Evolutionary conservation across 257 asterid species (phyloP).

Genomic region (Forsythia viridissima): DNA sequence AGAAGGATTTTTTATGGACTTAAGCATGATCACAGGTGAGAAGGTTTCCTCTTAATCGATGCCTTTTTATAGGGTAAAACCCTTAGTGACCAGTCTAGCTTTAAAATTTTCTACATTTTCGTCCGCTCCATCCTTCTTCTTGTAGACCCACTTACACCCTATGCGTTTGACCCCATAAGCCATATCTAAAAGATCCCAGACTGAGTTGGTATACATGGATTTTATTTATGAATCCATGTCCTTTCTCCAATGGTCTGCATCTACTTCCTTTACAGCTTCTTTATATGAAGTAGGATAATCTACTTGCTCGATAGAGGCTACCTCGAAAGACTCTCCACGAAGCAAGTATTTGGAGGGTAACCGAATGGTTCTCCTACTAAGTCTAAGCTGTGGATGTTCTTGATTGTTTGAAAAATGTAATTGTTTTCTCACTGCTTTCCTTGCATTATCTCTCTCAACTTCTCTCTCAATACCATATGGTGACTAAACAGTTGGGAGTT

Average conservation of each 20-base stretch:
- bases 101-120: neutral
- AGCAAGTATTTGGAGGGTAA: too few species aligned
- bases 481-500: too few species aligned
- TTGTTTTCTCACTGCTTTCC: neutral
- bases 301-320: neutral
- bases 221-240: neutral
- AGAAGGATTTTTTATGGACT: too few species aligned
- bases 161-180: neutral
- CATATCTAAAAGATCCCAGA: neutral
- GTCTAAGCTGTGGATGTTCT: neutral
- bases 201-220: neutral
- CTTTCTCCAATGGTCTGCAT: neutral
- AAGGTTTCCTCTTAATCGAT: neutral
- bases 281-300: neutral
- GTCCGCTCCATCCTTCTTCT: neutral
- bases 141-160: too few species aligned
- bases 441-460: too few species aligned
- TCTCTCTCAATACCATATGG: too few species aligned
- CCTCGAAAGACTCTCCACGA: too few species aligned
- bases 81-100: neutral
- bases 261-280: neutral
- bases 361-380: neutral
- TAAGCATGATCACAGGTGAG: too few species aligned
- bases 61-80: neutral
- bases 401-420: neutral